phyloP scores from a whole-genome alignment of 2,329 filamentous ascomycete species.

The Blumeria graminis region DNA sequence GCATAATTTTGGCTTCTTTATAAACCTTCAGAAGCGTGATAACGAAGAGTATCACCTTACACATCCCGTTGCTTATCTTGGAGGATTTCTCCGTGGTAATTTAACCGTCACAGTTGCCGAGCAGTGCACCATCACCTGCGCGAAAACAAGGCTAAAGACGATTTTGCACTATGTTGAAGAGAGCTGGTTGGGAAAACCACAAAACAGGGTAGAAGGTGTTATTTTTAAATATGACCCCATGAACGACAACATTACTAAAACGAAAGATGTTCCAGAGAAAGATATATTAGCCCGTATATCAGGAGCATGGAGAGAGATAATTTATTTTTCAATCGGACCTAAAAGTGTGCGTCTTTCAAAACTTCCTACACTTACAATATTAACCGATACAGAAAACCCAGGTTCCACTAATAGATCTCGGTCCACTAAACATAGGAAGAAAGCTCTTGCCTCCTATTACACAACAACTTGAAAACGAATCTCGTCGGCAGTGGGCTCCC shows the following conservation, averaged over 20 bases:
- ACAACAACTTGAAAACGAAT: conserved; percentile 70
- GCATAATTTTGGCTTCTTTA: conserved; percentile 90
- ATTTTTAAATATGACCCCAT: conserved; percentile 77
- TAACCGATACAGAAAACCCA: conserved; percentile 28
- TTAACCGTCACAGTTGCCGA: conserved; percentile 80
- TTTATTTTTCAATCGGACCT: conserved; percentile 34
- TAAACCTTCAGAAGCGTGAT: conserved; percentile 54
- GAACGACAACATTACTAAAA: conserved; percentile 54
- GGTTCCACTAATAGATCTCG: conserved; percentile 63
- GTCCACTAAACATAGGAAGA: conserved; percentile 52
- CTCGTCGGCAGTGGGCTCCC: conserved; percentile 60
- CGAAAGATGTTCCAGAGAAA: conserved; percentile 68
- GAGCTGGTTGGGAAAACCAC: conserved; percentile 75
- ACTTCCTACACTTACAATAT: neutral
- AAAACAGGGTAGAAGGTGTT: conserved; percentile 77
- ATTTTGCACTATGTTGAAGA: conserved; percentile 88
- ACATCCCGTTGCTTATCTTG: conserved; percentile 80
- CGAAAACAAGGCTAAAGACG: conserved; percentile 73
- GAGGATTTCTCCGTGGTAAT: conserved; percentile 68
- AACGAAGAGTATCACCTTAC: conserved; percentile 88
- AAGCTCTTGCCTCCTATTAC: conserved; percentile 61
- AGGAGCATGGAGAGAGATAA: conserved; percentile 62
- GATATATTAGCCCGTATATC: conserved; percentile 64
- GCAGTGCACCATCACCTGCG: conserved; percentile 66
- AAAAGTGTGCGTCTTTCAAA: conserved; percentile 31